Percentiles rank a stretch among this genome's conserved stretches.
Conservation (phyloP, 768 basidiomycete genomes). For the Mycena amicta region DNA sequence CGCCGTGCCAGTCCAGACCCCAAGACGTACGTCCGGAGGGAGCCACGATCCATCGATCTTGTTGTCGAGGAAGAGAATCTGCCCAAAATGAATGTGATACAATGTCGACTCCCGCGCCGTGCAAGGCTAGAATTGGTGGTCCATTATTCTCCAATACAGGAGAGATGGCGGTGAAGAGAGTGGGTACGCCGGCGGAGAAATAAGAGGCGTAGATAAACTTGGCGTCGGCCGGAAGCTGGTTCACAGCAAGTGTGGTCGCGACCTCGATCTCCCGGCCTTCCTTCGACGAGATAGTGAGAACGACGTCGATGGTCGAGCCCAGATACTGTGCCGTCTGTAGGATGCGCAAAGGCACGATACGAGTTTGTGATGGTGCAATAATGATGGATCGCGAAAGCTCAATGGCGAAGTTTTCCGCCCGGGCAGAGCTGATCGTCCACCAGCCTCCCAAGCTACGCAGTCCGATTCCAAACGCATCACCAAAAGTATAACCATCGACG, state of each 20-base stretch:
- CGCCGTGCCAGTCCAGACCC: conserved; percentile 95
- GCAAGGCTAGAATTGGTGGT: not conserved
- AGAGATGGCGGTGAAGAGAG: conserved; percentile 19
- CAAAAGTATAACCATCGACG: conserved; percentile 75
- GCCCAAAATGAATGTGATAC: conserved; percentile 58
- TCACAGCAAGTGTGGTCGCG: conserved; percentile 44
- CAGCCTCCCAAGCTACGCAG: conserved; percentile 53
- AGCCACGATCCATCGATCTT: conserved; percentile 73
- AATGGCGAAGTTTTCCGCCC: conserved; percentile 32
- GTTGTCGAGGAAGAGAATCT: conserved; percentile 59
- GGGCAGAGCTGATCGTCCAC: conserved; percentile 51
- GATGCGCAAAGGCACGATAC: conserved; percentile 57
- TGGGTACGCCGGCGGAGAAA: conserved; percentile 60
- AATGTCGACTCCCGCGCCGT: conserved; percentile 74
- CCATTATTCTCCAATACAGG: conserved; percentile 57
- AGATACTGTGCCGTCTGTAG: conserved; percentile 42
- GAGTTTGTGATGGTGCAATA: conserved; percentile 65
- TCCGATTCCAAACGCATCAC: conserved; percentile 67
- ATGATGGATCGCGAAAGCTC: conserved; percentile 31
- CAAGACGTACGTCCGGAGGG: conserved; percentile 85
- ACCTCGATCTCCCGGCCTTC: conserved; percentile 29
- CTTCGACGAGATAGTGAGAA: conserved; percentile 39
- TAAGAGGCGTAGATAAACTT: conserved; percentile 57
- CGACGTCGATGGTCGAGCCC: conserved; percentile 35
- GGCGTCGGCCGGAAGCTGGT: conserved; percentile 48